Conservation (phyloP, 805 yeast genomes). For the Candida maris region DNA sequence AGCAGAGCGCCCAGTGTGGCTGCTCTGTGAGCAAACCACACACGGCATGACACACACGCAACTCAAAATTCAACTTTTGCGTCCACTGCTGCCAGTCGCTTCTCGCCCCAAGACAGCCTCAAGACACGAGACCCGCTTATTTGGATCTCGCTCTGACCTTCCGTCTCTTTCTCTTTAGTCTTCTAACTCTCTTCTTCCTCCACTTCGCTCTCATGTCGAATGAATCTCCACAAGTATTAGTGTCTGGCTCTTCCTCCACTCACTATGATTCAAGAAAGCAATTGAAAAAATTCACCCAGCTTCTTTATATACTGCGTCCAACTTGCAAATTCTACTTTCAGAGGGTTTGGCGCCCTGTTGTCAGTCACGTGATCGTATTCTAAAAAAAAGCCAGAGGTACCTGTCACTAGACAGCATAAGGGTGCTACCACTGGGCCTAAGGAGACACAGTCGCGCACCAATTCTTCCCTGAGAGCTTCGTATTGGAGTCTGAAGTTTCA, state of each 20-base stretch:
- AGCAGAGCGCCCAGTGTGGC: too few relatives aligned
- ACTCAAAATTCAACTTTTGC: too few relatives aligned
- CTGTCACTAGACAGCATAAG: too few relatives aligned
- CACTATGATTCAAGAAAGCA: not conserved
- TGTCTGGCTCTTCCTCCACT: not conserved
- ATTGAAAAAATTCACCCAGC: slow-evolving; percentile 2
- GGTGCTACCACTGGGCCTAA: too few relatives aligned
- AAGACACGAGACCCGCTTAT: slow-evolving; percentile 47
- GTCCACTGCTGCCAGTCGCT: not conserved
- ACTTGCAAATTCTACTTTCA: not conserved
- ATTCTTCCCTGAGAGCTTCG: too few relatives aligned
- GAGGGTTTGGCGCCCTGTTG: slow-evolving; percentile 1
- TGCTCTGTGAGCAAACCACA: too few relatives aligned
- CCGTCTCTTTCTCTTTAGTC: slow-evolving; percentile 99
- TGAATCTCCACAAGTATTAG: slow-evolving; percentile 10
- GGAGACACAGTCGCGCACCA: too few relatives aligned
- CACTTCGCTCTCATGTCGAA: slow-evolving; percentile 88
- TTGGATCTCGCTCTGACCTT: slow-evolving; percentile 99
- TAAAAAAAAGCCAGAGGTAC: too few relatives aligned
- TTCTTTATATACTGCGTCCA: slow-evolving; percentile 1
- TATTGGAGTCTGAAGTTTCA: too few relatives aligned
- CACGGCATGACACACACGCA: too few relatives aligned
- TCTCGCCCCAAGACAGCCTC: not conserved
- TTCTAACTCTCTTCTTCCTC: slow-evolving; percentile 99
- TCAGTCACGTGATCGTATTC: slow-evolving; percentile 2